phyloP scores from a whole-genome alignment of 139 green algal species.

The Axilococcus clingmanii region DNA sequence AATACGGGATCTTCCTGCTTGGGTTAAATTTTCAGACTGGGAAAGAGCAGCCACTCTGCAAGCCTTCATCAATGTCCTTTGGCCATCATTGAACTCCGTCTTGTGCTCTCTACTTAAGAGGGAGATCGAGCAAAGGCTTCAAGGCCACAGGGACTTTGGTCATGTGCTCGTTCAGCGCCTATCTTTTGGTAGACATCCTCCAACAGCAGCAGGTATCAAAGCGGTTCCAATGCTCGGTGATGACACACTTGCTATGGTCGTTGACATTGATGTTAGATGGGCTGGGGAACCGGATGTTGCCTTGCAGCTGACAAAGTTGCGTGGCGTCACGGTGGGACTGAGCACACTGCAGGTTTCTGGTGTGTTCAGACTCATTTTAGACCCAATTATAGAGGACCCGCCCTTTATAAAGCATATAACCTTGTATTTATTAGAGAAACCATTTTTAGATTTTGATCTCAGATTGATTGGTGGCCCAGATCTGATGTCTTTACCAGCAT shows the following conservation, averaged over 20 bases:
- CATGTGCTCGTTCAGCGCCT: constrained; percentile 12
- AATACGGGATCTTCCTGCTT: constrained; percentile 16
- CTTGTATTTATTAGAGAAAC: constrained; percentile 18
- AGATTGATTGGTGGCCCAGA: constrained; percentile 24
- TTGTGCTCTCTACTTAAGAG: constrained; percentile 20
- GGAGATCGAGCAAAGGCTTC: constrained; percentile 25
- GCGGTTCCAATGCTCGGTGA: constrained; percentile 11
- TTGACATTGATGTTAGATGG: constrained; percentile 30
- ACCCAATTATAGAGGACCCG: constrained; percentile 26
- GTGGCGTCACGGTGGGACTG: constrained; percentile 4
- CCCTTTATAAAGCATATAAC: constrained; percentile 23
- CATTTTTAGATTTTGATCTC: constrained; percentile 29
- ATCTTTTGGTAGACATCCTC: constrained; percentile 14
- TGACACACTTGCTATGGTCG: constrained; percentile 18
- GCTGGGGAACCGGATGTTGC: constrained; percentile 24
- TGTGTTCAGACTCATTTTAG: constrained; percentile 21
- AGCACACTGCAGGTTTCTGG: constrained; percentile 16
- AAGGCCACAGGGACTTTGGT: constrained; percentile 13
- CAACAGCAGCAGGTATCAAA: constrained; percentile 11
- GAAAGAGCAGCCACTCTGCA: not conserved
- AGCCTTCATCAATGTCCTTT: not conserved
- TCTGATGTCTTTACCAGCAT: constrained; percentile 24
- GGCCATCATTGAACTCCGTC: constrained; percentile 5
- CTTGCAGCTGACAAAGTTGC: constrained; percentile 17
- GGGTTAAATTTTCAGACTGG: constrained; percentile 20